Conservation (phyloP, 176 grass and related monocot species). For the Musa beccarii region DNA sequence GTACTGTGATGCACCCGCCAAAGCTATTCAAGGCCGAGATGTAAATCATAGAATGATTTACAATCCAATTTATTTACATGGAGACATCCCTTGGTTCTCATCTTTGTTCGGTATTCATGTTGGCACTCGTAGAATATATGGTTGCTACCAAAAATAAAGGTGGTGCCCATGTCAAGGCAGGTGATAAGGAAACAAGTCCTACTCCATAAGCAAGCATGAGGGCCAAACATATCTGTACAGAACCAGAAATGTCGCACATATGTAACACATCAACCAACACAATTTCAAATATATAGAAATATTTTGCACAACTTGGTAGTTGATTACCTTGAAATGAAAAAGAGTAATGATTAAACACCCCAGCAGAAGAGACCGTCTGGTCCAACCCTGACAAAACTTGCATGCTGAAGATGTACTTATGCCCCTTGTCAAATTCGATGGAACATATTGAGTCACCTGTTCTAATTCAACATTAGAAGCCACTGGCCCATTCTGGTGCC, state of each 20-base stretch:
- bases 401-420: not conserved
- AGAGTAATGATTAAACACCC: constrained; percentile 27
- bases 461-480: not conserved
- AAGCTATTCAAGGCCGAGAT: no score
- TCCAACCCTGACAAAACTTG: constrained; percentile 34
- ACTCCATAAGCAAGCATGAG: constrained; percentile 68
- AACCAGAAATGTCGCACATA: not conserved
- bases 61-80: not conserved
- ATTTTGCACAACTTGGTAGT: not conserved
- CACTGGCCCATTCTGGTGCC: not conserved
- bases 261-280: not conserved
- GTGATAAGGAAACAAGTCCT: constrained; percentile 52
- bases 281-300: not conserved
- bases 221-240: constrained; percentile 46
- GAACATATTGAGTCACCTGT: constrained; percentile 17
- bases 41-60: not conserved
- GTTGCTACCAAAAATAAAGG: constrained; percentile 44
- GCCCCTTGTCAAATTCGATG: constrained; percentile 6
- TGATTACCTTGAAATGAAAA: constrained; percentile 56
- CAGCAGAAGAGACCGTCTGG: constrained; percentile 37
- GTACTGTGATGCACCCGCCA: no score
- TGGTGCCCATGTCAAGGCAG: constrained; percentile 57
- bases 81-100: not conserved
- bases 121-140: constrained; percentile 36
- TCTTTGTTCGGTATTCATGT: not conserved